A percentile compares a stretch with the other conserved stretches of the same genome.
These are phyloP conservation scores for Agarophyton chilense DNA, from an alignment of 23 red algal species.

Conservation along the genomic window DNA sequence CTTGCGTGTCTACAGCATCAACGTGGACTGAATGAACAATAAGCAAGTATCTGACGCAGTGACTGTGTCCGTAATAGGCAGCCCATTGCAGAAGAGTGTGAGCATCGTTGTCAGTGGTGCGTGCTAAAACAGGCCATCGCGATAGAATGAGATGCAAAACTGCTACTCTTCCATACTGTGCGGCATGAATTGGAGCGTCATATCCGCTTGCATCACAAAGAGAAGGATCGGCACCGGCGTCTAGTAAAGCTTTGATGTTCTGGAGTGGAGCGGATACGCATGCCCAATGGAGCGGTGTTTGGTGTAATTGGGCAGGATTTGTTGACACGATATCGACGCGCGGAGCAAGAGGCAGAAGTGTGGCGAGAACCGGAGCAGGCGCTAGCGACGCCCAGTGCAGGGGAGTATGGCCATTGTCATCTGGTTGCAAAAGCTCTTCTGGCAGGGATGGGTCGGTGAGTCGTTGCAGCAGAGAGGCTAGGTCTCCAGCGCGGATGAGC, in stretches of 20 bases:
- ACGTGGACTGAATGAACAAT: conserved; percentile 37
- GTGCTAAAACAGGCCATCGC: conserved; percentile 12
- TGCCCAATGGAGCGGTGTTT: conserved; percentile 75
- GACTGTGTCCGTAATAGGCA: conserved; percentile 68
- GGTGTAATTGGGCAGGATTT: conserved; percentile 33
- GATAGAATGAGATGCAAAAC: conserved; percentile 43
- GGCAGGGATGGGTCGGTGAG: conserved; percentile 13
- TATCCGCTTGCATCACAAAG: conserved; percentile 59
- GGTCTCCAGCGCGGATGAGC: conserved; percentile 13
- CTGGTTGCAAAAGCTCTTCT: neutral
- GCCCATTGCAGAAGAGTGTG: conserved; percentile 78
- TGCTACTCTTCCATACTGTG: conserved; percentile 56
- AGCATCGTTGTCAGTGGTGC: conserved; percentile 37
- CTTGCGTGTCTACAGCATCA: conserved; percentile 44
- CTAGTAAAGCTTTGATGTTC: conserved; percentile 31
- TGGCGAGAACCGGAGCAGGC: conserved; percentile 11
- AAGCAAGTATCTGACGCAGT: conserved; percentile 37
- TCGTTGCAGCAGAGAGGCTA: conserved; percentile 1
- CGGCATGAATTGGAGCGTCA: conserved; percentile 55
- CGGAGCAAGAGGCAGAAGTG: conserved; percentile 7
- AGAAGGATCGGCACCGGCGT: conserved; percentile 38
- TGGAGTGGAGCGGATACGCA: conserved; percentile 25
- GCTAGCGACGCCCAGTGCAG: conserved; percentile 16
- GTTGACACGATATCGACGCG: neutral
- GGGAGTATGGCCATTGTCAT: conserved; percentile 4